These are phyloP conservation scores for Vitellaria paradoxa DNA, from an alignment of 179 eudicot genomes.

Conservation along the genomic window DNA sequence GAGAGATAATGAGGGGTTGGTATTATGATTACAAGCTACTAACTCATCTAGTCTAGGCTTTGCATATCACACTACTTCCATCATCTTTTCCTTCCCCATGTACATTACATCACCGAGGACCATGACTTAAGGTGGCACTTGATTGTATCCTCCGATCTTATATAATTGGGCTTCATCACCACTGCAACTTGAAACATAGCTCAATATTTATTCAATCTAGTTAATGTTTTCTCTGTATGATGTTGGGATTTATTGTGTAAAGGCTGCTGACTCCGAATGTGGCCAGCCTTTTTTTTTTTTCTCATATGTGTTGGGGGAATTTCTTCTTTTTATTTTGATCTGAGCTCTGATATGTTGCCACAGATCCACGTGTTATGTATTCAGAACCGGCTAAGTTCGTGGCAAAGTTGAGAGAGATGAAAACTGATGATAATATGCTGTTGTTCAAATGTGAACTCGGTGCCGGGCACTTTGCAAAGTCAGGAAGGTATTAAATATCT, in stretches of 20 bases:
- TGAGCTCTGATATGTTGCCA: constrained; percentile 6
- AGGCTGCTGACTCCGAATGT: background rate
- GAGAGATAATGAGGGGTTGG: background rate
- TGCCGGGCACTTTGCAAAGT: constrained; percentile 87
- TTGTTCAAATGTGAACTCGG: constrained; percentile 86
- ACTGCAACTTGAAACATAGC: background rate
- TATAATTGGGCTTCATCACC: too few relatives aligned
- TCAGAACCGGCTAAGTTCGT: constrained; percentile 95
- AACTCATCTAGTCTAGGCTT: too few relatives aligned
- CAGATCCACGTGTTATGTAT: constrained; percentile 93
- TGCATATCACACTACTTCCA: too few relatives aligned
- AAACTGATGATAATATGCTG: constrained; percentile 70
- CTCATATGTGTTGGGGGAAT: background rate
- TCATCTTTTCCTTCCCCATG: too few relatives aligned
- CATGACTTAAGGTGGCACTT: too few relatives aligned
- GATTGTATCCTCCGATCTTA: too few relatives aligned
- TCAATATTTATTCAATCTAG: background rate
- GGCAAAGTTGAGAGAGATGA: constrained; percentile 81
- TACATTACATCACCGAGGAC: too few relatives aligned
- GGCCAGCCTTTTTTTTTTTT: constrained; percentile 7
- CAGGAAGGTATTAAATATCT: constrained; percentile 65
- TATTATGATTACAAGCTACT: background rate
- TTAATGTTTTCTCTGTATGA: background rate
- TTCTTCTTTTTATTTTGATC: background rate
- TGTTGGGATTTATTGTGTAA: background rate